phyloP scores from a whole-genome alignment of 805 yeast species.

The Candida jianshihensis region DNA sequence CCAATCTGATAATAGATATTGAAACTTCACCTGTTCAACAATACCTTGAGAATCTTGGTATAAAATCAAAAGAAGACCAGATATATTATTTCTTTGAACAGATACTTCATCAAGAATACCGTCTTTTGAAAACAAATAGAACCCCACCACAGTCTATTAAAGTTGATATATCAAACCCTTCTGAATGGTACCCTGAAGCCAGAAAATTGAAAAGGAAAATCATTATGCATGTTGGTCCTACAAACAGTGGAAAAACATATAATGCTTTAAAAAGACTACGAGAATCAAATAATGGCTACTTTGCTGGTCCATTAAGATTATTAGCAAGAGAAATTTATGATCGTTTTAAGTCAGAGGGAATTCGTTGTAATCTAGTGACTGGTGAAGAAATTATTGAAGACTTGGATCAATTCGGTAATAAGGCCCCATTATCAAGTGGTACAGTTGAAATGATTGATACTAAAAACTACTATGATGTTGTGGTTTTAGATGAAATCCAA shows the following conservation, averaged over 20 bases:
- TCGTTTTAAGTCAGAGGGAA: constrained; percentile 57
- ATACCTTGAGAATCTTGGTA: neutral
- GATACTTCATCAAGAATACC: constrained; percentile 5
- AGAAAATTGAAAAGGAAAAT: constrained; percentile 71
- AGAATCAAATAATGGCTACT: constrained; percentile 66
- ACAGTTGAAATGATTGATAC: constrained; percentile 92
- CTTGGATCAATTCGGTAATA: constrained; percentile 58
- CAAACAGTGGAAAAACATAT: constrained; percentile 93
- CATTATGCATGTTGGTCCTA: constrained; percentile 95
- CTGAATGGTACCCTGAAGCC: constrained; percentile 82
- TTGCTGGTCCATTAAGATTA: constrained; percentile 90
- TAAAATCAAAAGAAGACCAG: constrained; percentile 1
- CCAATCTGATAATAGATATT: neutral
- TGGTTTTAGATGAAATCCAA: constrained; percentile 93
- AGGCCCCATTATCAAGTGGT: constrained; percentile 75
- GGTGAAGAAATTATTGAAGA: constrained; percentile 91
- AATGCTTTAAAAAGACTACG: constrained; percentile 67
- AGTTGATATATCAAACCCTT: constrained; percentile 50
- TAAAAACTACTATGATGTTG: constrained; percentile 65
- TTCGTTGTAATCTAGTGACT: constrained; percentile 77
- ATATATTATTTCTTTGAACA: constrained; percentile 8
- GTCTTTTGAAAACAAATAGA: constrained; percentile 4
- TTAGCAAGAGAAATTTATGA: constrained; percentile 90
- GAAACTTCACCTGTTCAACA: neutral
- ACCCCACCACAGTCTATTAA: constrained; percentile 17